Evolutionary conservation across 331 rosid species (phyloP).

Genomic region (Malus hybrid): DNA sequence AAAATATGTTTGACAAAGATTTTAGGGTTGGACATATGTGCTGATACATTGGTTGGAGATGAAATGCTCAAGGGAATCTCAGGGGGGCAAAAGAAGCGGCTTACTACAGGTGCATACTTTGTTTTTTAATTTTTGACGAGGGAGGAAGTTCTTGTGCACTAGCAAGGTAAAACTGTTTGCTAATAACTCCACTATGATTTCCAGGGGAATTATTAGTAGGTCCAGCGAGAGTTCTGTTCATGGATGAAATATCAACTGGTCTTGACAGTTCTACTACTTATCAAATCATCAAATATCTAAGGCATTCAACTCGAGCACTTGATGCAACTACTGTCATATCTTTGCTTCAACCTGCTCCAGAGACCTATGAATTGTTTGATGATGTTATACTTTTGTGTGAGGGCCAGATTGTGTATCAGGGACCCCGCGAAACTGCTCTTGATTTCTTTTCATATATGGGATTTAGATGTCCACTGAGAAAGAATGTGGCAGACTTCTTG

Average conservation of each 20-base stretch:
- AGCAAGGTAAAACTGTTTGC: constrained; percentile 14
- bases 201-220: constrained; percentile 92
- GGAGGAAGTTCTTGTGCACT: neutral
- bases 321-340: constrained; percentile 87
- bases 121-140: neutral
- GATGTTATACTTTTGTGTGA: constrained; percentile 86
- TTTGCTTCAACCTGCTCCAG: constrained; percentile 98
- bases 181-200: constrained; percentile 24
- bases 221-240: constrained; percentile 92
- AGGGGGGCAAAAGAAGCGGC: constrained; percentile 66
- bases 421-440: constrained; percentile 70
- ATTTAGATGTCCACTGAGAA: constrained; percentile 76
- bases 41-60: constrained; percentile 97
- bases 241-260: constrained; percentile 99
- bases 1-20: constrained; percentile 77
- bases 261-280: constrained; percentile 94
- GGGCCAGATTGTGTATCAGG: constrained; percentile 93
- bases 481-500: constrained; percentile 95
- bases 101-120: constrained; percentile 29
- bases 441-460: constrained; percentile 81
- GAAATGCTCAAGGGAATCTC: constrained; percentile 99
- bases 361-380: constrained; percentile 94
- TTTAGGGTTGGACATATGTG: constrained; percentile 97
- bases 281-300: constrained; percentile 82
- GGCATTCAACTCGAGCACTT: constrained; percentile 79